phyloP scores from a whole-genome alignment of 345 rosid genomes.

The Noccaea bulbosa region DNA sequence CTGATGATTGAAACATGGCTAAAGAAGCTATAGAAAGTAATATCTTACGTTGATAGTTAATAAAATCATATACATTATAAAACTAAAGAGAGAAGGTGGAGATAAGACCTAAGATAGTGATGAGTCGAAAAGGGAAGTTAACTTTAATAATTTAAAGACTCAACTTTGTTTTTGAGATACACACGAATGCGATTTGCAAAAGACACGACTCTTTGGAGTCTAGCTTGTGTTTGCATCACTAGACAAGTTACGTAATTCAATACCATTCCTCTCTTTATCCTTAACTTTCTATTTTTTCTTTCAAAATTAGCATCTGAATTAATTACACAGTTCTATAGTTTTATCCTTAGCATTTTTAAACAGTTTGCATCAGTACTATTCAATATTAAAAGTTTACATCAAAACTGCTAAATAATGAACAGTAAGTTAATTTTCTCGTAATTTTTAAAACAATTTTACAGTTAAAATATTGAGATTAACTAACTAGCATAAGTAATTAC shows the following conservation, averaged over 20 bases:
- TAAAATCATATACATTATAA: not conserved
- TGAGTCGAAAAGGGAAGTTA: constrained; percentile 35
- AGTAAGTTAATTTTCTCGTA: not conserved
- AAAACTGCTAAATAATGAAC: not conserved
- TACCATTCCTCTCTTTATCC: constrained; percentile 8
- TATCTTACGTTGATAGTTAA: constrained; percentile 19
- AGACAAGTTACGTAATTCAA: constrained; percentile 33
- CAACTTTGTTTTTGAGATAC: constrained; percentile 15
- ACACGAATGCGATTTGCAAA: constrained; percentile 40
- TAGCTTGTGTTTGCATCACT: constrained; percentile 35
- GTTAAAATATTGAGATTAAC: constrained; percentile 1
- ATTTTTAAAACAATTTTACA: not conserved
- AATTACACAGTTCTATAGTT: no score
- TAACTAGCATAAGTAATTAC: not conserved
- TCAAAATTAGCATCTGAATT: not conserved
- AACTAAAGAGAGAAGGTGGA: not conserved
- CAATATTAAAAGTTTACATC: not conserved
- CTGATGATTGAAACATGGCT: constrained; percentile 31
- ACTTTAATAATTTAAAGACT: constrained; percentile 40
- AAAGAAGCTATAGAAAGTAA: constrained; percentile 24
- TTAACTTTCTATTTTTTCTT: constrained; percentile 15
- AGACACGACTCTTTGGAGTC: constrained; percentile 43
- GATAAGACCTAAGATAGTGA: constrained; percentile 41
- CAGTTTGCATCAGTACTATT: not conserved
- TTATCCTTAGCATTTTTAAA: no score